Percentiles rank a stretch among this genome's conserved stretches.
These are phyloP conservation scores for Epicoccum nigrum DNA, from an alignment of 2,329 filamentous ascomycete species.

Conservation along the genomic window DNA sequence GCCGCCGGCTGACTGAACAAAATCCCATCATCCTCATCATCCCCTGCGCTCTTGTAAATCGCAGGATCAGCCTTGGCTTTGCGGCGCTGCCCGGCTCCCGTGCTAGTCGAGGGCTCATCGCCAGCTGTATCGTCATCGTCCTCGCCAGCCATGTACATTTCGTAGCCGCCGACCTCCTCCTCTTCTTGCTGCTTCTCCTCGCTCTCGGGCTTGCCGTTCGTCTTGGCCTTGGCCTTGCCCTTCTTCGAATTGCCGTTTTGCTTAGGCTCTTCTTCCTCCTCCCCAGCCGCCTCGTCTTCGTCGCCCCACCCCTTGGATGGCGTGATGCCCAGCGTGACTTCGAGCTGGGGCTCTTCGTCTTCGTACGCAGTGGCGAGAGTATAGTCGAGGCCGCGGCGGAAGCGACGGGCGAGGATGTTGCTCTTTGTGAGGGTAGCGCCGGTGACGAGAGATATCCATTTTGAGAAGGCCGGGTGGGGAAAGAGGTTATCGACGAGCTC, in stretches of 20 bases:
- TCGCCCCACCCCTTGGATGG: conserved; percentile 85
- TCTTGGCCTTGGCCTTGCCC: conserved; percentile 18
- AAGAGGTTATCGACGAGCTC: conserved; percentile 83
- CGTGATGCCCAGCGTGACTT: conserved; percentile 86
- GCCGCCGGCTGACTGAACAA: conserved; percentile 70
- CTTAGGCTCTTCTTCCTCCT: conserved; percentile 50
- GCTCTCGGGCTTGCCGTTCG: conserved; percentile 16
- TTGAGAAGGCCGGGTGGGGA: conserved; percentile 82
- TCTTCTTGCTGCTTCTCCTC: conserved; percentile 54
- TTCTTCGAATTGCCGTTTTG: conserved; percentile 45
- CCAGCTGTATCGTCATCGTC: conserved; percentile 65
- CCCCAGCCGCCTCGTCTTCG: conserved; percentile 62
- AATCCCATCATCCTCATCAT: conserved; percentile 76
- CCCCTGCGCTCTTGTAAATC: conserved; percentile 68
- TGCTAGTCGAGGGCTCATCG: conserved; percentile 44
- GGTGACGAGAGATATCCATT: conserved; percentile 87
- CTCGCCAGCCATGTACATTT: conserved; percentile 90
- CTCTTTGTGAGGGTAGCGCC: conserved; percentile 74
- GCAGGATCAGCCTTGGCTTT: conserved; percentile 70
- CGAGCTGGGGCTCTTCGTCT: conserved; percentile 74
- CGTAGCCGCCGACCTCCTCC: conserved; percentile 72
- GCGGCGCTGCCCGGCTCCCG: conserved; percentile 56
- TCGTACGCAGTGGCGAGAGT: conserved; percentile 87
- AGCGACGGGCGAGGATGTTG: conserved; percentile 82
- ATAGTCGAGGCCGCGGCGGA: conserved; percentile 87